Evolutionary conservation across 2,329 filamentous ascomycete genomes (phyloP), one percentile per base, ranked within the genome.

Genomic region (Rutstroemia sp.): DNA sequence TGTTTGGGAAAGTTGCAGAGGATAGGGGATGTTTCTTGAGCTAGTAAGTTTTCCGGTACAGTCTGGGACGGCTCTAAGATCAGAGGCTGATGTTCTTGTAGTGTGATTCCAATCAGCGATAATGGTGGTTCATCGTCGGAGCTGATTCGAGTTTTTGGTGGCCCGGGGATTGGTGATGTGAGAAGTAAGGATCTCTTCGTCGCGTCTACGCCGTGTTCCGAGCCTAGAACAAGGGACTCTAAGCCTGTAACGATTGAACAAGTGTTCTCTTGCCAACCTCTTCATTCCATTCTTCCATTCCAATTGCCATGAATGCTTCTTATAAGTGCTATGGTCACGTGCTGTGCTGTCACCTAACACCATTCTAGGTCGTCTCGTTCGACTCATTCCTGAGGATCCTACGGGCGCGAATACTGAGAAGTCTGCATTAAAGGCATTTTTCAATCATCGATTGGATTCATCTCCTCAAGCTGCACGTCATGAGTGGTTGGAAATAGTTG

Each of bases 91-190:
- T 67, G 75, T 79, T 72, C 95, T 95, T 52, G 23, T 51, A 70
- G 68, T 71, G 84, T 96, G 58, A 95, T 97, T 52, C 92, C 92
- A 38, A 96, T 96, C 69, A 94, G 88, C 62, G 92, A 97, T 73
- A 97, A 97, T 72, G 92, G 92, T 49, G 92, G 92, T 41, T 95
- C 89, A 64, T 95, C 91, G 2, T 95, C 89, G 46, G 92, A 97
- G 74, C 76, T 96, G 66, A 95, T 96, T 63, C 82, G 94, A 38
- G 91, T 97, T 38, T 94, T 97, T 73, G 94, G 92, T 14, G 94
- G 94, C 1, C 92, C 92, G 62, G 92, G 92, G 2, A 78, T 91
- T 66, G 88, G 88, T 56, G 88, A 92, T 73, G 81, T 91, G 25
- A 78, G 88, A 69, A 89, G 86, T 87, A 73, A 62, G 42, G 21